These are phyloP conservation scores for Ganoderma lingzhi DNA, from an alignment of 1,284 basidiomycete genomes.

Conservation along the genomic window DNA sequence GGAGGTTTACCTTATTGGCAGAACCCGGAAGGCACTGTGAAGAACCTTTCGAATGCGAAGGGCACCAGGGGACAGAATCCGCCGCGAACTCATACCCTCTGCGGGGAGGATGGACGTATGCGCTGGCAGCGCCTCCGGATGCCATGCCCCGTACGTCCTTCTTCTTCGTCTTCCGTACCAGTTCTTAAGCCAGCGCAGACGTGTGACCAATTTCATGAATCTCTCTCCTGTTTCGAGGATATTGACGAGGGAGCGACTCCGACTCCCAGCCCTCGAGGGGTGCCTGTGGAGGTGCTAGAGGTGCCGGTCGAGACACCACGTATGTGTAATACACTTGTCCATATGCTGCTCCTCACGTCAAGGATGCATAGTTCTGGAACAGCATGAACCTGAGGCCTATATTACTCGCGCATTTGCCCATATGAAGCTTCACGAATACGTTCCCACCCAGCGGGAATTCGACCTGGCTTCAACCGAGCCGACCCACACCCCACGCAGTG, in stretches of 20 bases:
- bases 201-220: not conserved
- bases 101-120: constrained; percentile 9
- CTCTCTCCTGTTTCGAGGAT: not conserved
- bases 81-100: not conserved
- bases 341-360: not conserved
- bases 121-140: constrained; percentile 2
- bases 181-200: not conserved
- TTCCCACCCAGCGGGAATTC: constrained; percentile 26
- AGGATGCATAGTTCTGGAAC: constrained; percentile 11
- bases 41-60: not conserved
- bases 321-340: not conserved
- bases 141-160: constrained; percentile 9
- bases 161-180: not conserved
- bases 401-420: constrained; percentile 23
- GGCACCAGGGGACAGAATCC: not conserved
- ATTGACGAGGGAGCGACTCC: not conserved
- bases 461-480: constrained; percentile 20
- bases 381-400: constrained; percentile 3
- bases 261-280: not conserved
- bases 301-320: not conserved
- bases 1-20: not conserved
- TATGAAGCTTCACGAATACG: constrained; percentile 14
- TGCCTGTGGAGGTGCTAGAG: too few relatives aligned
- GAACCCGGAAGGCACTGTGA: not conserved
- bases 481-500: not conserved